Evolutionary conservation across 1,284 basidiomycete genomes (phyloP).

Genomic region (Ceratobasidium sp.): DNA sequence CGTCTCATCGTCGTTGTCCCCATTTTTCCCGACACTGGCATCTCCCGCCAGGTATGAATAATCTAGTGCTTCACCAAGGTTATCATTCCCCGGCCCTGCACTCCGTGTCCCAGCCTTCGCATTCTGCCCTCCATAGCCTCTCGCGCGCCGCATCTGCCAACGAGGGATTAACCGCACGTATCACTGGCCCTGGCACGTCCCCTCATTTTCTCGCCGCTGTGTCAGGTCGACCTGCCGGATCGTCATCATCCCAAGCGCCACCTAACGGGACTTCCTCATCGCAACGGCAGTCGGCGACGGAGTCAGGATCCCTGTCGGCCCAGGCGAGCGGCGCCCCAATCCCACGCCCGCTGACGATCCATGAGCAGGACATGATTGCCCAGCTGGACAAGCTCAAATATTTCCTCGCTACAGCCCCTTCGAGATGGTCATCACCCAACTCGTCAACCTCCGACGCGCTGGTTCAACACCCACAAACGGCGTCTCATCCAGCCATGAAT

Average conservation of each 20-base stretch:
- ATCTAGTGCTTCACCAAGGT: slow-evolving; percentile 30
- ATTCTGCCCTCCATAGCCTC: slow-evolving; percentile 1
- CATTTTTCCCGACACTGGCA: background rate
- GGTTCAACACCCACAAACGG: slow-evolving; percentile 46
- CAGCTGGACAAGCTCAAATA: slow-evolving; percentile 81
- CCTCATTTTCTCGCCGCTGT: slow-evolving; percentile 32
- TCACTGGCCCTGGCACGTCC: slow-evolving; percentile 29
- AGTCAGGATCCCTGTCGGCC: background rate
- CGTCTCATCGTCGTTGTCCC: background rate
- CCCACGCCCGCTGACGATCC: slow-evolving; percentile 63
- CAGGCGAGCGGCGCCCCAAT: background rate
- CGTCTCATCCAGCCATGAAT: slow-evolving; percentile 72
- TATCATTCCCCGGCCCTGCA: slow-evolving; percentile 28
- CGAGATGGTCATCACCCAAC: slow-evolving; percentile 63
- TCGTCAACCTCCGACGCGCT: slow-evolving; percentile 51
- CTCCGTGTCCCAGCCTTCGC: slow-evolving; percentile 14
- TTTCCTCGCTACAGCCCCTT: slow-evolving; percentile 87
- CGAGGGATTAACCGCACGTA: slow-evolving; percentile 32
- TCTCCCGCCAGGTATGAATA: slow-evolving; percentile 20
- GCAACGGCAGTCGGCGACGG: slow-evolving; percentile 2
- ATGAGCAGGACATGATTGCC: slow-evolving; percentile 74
- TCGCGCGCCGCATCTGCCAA: slow-evolving; percentile 31
- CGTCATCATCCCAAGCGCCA: slow-evolving; percentile 2
- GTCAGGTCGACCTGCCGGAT: slow-evolving; percentile 6
- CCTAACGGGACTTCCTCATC: background rate